Evolutionary conservation across 2,329 filamentous ascomycete genomes (phyloP).

Genomic region (Aspergillus arachidicola): DNA sequence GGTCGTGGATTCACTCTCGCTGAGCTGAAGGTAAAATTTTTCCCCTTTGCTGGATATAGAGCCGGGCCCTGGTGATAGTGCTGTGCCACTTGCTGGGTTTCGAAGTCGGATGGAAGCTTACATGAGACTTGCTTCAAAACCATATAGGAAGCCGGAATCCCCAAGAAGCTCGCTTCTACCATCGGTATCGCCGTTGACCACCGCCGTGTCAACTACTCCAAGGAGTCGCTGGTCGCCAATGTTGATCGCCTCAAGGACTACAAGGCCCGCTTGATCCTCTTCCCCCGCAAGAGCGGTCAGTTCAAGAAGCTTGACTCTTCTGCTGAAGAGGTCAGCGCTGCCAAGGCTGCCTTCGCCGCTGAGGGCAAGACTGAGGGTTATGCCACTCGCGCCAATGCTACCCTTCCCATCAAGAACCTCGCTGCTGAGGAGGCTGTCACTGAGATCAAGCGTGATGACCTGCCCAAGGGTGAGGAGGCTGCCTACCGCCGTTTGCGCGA

Average conservation of each 20-base stretch:
- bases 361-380: slow-evolving; percentile 56
- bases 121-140: slow-evolving; percentile 22
- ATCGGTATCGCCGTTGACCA: slow-evolving; percentile 96
- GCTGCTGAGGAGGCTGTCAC: slow-evolving; percentile 60
- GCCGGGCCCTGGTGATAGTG: neutral
- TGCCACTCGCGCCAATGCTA: slow-evolving; percentile 56
- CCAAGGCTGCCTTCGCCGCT: slow-evolving; percentile 57
- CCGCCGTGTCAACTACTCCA: slow-evolving; percentile 95
- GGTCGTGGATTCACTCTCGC: slow-evolving; percentile 96
- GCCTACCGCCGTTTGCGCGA: slow-evolving; percentile 86
- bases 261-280: slow-evolving; percentile 93
- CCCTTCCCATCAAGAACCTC: slow-evolving; percentile 73
- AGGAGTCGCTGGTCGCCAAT: slow-evolving; percentile 92
- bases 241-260: slow-evolving; percentile 98
- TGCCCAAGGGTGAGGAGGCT: slow-evolving; percentile 78
- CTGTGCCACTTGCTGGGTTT: neutral
- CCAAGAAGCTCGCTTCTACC: slow-evolving; percentile 90
- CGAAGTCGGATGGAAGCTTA: slow-evolving; percentile 16
- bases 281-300: slow-evolving; percentile 92
- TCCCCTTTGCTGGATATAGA: slow-evolving; percentile 2
- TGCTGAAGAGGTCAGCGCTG: slow-evolving; percentile 78
- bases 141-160: slow-evolving; percentile 84
- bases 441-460: slow-evolving; percentile 79
- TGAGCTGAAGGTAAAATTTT: slow-evolving; percentile 86
- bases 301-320: slow-evolving; percentile 89